Evolutionary conservation across 768 basidiomycete genomes (phyloP).

Genomic region (Tricholomella constricta): DNA sequence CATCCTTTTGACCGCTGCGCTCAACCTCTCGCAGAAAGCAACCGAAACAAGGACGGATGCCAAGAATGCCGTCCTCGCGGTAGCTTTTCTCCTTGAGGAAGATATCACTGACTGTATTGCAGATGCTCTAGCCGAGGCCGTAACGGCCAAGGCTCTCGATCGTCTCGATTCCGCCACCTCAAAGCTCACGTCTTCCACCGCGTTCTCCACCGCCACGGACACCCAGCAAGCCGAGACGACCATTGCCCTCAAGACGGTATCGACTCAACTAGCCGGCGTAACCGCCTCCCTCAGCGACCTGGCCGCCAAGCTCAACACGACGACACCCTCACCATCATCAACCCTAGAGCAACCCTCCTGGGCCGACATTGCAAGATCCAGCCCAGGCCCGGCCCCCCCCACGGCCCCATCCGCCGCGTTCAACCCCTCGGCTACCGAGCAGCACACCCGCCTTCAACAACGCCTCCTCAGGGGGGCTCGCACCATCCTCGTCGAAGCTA

Average conservation of each 20-base stretch:
- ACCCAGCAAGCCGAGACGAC: conserved; percentile 2
- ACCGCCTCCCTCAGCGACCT: not conserved
- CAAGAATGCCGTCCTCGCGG: not conserved
- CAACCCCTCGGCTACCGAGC: not conserved
- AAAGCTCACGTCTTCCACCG: not conserved
- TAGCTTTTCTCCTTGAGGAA: conserved; percentile 6
- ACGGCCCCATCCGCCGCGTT: not conserved
- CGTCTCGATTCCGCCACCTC: not conserved
- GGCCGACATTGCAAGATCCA: not conserved
- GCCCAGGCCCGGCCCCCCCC: not conserved
- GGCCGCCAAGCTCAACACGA: not conserved
- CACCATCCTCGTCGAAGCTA: not conserved
- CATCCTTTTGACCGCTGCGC: not conserved
- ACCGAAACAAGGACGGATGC: not conserved
- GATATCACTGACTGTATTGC: not conserved
- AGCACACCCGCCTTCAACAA: conserved; percentile 9
- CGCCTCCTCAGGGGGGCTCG: not conserved
- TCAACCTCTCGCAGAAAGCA: not conserved
- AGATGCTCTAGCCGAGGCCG: not conserved
- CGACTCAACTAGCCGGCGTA: not conserved
- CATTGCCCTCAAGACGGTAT: not conserved
- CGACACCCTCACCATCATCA: not conserved
- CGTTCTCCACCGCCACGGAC: not conserved
- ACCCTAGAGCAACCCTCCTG: not conserved
- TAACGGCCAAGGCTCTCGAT: not conserved